These are phyloP conservation scores for Boletellus ananiceps DNA, from an alignment of 768 basidiomycete species.

Conservation along the genomic window DNA sequence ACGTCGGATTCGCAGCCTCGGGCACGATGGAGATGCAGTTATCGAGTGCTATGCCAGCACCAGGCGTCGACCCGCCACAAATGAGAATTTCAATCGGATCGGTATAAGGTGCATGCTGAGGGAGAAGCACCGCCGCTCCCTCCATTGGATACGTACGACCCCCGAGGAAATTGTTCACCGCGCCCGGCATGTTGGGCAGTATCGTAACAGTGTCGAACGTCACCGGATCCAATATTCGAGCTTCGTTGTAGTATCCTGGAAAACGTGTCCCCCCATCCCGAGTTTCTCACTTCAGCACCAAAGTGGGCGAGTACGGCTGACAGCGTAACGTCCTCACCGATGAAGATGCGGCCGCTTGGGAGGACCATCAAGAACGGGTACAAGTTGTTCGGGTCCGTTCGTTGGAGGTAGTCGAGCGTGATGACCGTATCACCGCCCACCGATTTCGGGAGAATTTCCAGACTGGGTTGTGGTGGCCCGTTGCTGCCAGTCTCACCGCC, in stretches of 20 bases:
- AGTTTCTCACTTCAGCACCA: too few species aligned
- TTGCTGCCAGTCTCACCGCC: slow-evolving; percentile 76
- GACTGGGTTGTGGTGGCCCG: slow-evolving; percentile 56
- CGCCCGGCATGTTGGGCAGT: slow-evolving; percentile 71
- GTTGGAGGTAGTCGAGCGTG: slow-evolving; percentile 58
- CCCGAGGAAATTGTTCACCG: slow-evolving; percentile 66
- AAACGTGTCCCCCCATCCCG: too few species aligned
- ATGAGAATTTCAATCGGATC: slow-evolving; percentile 64
- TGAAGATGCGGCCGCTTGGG: slow-evolving; percentile 65
- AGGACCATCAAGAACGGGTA: slow-evolving; percentile 75
- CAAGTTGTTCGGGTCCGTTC: slow-evolving; percentile 77
- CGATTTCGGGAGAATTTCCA: slow-evolving; percentile 69
- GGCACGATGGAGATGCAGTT: slow-evolving; percentile 71
- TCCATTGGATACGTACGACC: slow-evolving; percentile 78
- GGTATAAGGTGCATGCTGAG: slow-evolving; percentile 68
- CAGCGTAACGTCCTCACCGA: slow-evolving; percentile 41
- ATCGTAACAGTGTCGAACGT: slow-evolving; percentile 57
- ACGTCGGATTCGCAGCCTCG: slow-evolving; percentile 55
- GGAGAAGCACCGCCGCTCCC: slow-evolving; percentile 65
- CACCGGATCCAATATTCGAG: slow-evolving; percentile 63
- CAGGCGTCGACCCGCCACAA: slow-evolving; percentile 71
- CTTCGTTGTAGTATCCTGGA: slow-evolving; percentile 76
- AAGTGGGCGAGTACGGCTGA: too few species aligned
- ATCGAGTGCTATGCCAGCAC: slow-evolving; percentile 49
- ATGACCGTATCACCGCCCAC: slow-evolving; percentile 57